A percentile compares a stretch with the other conserved stretches of the same genome.
phyloP scores from a whole-genome alignment of 1,139 yeast species.

The Starmera stellimalicola region DNA sequence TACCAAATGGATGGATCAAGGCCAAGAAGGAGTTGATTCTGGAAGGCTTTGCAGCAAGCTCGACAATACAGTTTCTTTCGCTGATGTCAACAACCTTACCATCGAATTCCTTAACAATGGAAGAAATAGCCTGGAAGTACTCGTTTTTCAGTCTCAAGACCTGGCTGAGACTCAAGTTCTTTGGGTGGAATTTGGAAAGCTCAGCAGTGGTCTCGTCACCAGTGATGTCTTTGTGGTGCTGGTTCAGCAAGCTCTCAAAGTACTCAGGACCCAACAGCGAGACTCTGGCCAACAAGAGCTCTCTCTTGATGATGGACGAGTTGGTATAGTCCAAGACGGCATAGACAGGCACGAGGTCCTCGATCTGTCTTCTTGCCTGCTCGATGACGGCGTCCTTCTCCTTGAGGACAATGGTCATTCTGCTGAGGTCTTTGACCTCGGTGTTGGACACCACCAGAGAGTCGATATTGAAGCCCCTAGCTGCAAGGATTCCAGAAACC shows the following conservation, averaged over 20 bases:
- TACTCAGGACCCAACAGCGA: slow-evolving; percentile 94
- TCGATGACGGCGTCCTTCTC: slow-evolving; percentile 96
- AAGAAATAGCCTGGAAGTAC: slow-evolving; percentile 78
- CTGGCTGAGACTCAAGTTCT: slow-evolving; percentile 82
- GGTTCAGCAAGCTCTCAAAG: slow-evolving; percentile 87
- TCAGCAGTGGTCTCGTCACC: slow-evolving; percentile 22
- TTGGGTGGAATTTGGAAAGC: slow-evolving; percentile 67
- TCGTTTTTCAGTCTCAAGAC: slow-evolving; percentile 89
- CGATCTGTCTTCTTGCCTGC: slow-evolving; percentile 98
- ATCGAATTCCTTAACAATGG: slow-evolving; percentile 78
- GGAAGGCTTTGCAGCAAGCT: slow-evolving; percentile 88
- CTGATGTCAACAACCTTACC: slow-evolving; percentile 89
- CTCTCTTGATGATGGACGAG: slow-evolving; percentile 85
- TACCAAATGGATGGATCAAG: slow-evolving; percentile 90
- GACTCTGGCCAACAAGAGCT: slow-evolving; percentile 81
- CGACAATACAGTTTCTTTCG: slow-evolving; percentile 90
- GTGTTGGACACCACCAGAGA: slow-evolving; percentile 95
- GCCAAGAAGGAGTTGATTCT: slow-evolving; percentile 81
- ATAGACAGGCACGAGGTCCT: slow-evolving; percentile 95
- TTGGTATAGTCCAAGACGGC: slow-evolving; percentile 93
- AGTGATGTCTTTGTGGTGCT: slow-evolving; percentile 37
- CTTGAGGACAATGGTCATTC: slow-evolving; percentile 92
- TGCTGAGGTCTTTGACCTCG: slow-evolving; percentile 86
- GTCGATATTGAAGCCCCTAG: slow-evolving; percentile 96
- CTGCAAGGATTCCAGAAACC: slow-evolving; percentile 92